Percentiles rank a stretch among this genome's conserved stretches.
Conservation (phyloP, 352 stramenopile genomes). For the Pythium folliculosum region DNA sequence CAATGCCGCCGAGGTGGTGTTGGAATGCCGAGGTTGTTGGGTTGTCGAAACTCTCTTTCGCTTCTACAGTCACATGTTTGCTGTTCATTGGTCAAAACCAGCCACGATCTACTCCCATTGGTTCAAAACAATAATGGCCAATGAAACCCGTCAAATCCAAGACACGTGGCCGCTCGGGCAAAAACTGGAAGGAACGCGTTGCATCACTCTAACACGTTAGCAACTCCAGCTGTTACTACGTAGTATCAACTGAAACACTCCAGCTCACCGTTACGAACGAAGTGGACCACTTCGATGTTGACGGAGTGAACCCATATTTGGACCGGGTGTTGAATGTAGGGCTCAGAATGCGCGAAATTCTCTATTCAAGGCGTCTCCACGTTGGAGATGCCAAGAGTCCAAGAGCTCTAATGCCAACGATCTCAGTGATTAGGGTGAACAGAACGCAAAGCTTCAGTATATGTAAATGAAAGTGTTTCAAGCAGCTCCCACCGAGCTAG, state of each 20-base stretch:
- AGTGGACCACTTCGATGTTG: too few relatives aligned
- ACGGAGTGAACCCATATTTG: too few relatives aligned
- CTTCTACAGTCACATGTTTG: slow-evolving; percentile 3
- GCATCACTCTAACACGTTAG: background rate
- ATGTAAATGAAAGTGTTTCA: slow-evolving; percentile 22
- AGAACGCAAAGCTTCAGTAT: slow-evolving; percentile 17
- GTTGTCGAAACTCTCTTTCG: slow-evolving; percentile 12
- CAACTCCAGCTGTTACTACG: background rate
- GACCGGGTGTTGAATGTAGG: too few relatives aligned
- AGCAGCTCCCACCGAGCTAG: background rate
- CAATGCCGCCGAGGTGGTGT: slow-evolving; percentile 8
- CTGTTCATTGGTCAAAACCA: slow-evolving; percentile 16
- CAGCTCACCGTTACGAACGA: slow-evolving; percentile 1
- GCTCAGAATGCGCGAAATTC: too few relatives aligned
- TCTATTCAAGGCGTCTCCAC: too few relatives aligned
- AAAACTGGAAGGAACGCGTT: slow-evolving; percentile 21
- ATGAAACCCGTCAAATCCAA: slow-evolving; percentile 8
- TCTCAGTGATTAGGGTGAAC: background rate
- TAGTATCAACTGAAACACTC: background rate
- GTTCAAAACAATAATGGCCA: slow-evolving; percentile 25
- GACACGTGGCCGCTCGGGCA: slow-evolving; percentile 22
- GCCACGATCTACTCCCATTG: slow-evolving; percentile 3
- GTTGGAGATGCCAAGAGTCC: too few relatives aligned
- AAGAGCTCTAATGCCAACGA: too few relatives aligned
- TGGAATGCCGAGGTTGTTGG: slow-evolving; percentile 13